Conservation (phyloP, 148 eudicot genomes). For the Euryodendron excelsum region DNA sequence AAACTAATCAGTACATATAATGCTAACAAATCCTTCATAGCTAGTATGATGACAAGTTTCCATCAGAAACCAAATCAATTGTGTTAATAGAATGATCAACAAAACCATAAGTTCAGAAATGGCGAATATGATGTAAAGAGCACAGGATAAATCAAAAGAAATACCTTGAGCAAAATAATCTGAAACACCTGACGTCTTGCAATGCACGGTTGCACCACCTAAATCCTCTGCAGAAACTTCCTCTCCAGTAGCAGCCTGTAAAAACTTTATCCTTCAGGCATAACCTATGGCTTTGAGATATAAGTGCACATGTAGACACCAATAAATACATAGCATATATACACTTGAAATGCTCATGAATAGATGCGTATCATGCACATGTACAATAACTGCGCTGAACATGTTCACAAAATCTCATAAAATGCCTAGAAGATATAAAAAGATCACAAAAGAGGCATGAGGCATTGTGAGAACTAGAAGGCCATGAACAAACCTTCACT, state of each 20-base stretch:
- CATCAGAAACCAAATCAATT: background rate
- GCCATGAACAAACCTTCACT: conserved; percentile 70
- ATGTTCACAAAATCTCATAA: background rate
- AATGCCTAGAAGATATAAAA: background rate
- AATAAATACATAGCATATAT: background rate
- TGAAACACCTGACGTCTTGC: conserved; percentile 95
- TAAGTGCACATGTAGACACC: background rate
- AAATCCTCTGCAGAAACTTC: conserved; percentile 97
- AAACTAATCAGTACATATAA: background rate
- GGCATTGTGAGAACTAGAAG: conserved; percentile 6
- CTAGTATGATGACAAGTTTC: background rate
- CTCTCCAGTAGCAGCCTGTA: conserved; percentile 99
- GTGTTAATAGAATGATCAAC: conserved; percentile 2
- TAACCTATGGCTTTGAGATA: conserved; percentile 8
- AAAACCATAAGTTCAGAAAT: background rate
- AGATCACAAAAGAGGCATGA: background rate
- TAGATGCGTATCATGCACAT: background rate
- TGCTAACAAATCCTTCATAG: background rate
- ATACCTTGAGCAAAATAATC: conserved; percentile 94
- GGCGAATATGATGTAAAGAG: background rate
- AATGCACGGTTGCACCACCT: conserved; percentile 97
- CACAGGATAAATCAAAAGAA: background rate
- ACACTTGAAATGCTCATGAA: background rate
- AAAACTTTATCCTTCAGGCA: conserved; percentile 28
- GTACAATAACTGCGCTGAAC: background rate